Conservation (phyloP, 345 rosid species). For the Eucalyptus rudis region DNA sequence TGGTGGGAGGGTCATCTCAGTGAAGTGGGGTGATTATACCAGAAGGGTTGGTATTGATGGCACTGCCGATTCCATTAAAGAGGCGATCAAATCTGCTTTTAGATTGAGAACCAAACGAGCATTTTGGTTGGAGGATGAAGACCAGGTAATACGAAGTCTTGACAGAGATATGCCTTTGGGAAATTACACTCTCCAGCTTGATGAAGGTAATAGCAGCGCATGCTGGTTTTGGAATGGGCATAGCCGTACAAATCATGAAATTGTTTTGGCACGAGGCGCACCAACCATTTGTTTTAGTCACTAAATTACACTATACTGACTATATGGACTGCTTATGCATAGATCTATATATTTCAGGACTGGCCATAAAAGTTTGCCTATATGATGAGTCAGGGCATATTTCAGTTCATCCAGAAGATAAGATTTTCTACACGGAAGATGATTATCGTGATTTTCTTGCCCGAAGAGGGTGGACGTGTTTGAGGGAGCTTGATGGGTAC, state of each 20-base stretch:
- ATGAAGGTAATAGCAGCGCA: conserved; percentile 45
- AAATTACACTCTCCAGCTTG: conserved; percentile 73
- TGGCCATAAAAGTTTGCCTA: conserved; percentile 69
- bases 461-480: conserved; percentile 59
- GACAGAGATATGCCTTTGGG: conserved; percentile 97
- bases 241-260: background rate
- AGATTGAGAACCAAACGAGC: conserved; percentile 82
- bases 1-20: conserved; percentile 85
- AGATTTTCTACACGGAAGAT: conserved; percentile 74
- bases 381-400: conserved; percentile 80
- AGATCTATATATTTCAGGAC: conserved; percentile 24
- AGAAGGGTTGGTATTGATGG: conserved; percentile 93
- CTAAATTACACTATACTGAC: background rate
- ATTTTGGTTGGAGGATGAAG: conserved; percentile 98
- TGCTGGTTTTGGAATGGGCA: background rate
- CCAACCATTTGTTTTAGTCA: background rate
- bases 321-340: background rate
- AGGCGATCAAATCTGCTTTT: conserved; percentile 76
- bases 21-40: conserved; percentile 82
- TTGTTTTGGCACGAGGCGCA: background rate
- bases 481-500: conserved; percentile 77
- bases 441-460: conserved; percentile 76
- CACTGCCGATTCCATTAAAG: conserved; percentile 76
- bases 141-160: conserved; percentile 67
- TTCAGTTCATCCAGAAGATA: conserved; percentile 81